Percentiles rank a stretch among this genome's conserved stretches.
Evolutionary conservation across 352 stramenopile genomes (phyloP).

Genomic region (Globisporangium okanoganense): DNA sequence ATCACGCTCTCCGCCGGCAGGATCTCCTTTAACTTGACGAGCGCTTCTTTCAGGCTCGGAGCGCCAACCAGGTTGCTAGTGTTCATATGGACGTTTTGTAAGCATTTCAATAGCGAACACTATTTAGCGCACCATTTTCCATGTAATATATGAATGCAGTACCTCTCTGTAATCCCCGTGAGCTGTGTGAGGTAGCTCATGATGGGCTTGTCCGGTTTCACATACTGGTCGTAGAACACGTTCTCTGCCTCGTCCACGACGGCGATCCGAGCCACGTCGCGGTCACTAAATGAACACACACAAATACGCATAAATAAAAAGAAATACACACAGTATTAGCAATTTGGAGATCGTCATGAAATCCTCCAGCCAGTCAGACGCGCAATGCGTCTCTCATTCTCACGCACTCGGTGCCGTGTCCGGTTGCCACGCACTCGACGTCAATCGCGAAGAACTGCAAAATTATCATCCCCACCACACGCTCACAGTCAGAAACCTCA

Average conservation of each 20-base stretch:
- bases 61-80: conserved; percentile 59
- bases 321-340: background rate
- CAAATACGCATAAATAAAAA: background rate
- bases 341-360: background rate
- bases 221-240: conserved; percentile 83
- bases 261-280: conserved; percentile 87
- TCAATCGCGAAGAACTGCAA: conserved; percentile 89
- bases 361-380: background rate
- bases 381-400: background rate
- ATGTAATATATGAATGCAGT: background rate
- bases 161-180: conserved; percentile 84
- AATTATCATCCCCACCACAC: conserved; percentile 3
- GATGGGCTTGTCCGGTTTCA: conserved; percentile 82
- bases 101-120: background rate
- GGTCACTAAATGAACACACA: conserved; percentile 48
- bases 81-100: background rate
- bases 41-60: conserved; percentile 65
- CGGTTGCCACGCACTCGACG: conserved; percentile 91
- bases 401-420: conserved; percentile 66
- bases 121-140: background rate
- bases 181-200: conserved; percentile 91
- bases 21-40: conserved; percentile 68
- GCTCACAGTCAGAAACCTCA: background rate
- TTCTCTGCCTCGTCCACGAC: conserved; percentile 87
- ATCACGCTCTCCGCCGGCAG: conserved; percentile 85